phyloP scores from a whole-genome alignment of 1,139 yeast species.

The Kodamaea fungicola region DNA sequence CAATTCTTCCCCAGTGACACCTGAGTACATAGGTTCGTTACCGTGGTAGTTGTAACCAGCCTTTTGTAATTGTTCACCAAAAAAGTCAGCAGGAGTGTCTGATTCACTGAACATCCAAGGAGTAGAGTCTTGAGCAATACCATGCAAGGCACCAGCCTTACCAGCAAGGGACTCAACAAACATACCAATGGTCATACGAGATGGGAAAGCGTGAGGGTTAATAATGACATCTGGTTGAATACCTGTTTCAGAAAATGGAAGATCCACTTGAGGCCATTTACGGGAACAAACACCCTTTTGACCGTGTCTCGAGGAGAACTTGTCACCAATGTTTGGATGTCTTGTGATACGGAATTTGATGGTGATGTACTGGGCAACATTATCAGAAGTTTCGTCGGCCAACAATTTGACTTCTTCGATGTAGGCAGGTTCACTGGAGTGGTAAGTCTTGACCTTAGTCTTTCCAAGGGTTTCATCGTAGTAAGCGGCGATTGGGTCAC shows the following conservation, averaged over 20 bases:
- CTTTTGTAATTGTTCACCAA: slow-evolving; percentile 82
- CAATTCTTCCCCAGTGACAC: slow-evolving; percentile 97
- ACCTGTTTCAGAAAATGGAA: slow-evolving; percentile 96
- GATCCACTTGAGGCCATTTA: slow-evolving; percentile 94
- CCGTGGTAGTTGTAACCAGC: slow-evolving; percentile 98
- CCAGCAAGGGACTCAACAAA: slow-evolving; percentile 97
- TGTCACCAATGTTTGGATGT: slow-evolving; percentile 94
- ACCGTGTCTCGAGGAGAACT: slow-evolving; percentile 97
- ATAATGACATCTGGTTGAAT: slow-evolving; percentile 97
- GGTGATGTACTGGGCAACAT: slow-evolving; percentile 80
- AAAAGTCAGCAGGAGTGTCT: slow-evolving; percentile 96
- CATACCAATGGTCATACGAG: slow-evolving; percentile 99
- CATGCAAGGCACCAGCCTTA: slow-evolving; percentile 97
- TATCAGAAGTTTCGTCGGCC: slow-evolving; percentile 77
- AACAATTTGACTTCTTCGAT: slow-evolving; percentile 92
- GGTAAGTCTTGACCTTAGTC: slow-evolving; percentile 89
- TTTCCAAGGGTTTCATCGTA: slow-evolving; percentile 89
- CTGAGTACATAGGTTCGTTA: slow-evolving; percentile 98
- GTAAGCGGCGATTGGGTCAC: slow-evolving; percentile 93
- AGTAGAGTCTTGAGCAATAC: slow-evolving; percentile 95
- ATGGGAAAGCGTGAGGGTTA: slow-evolving; percentile 99
- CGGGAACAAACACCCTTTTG: slow-evolving; percentile 99
- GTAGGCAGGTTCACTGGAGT: slow-evolving; percentile 90
- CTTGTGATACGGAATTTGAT: slow-evolving; percentile 90
- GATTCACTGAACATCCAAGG: slow-evolving; percentile 93